Conservation (phyloP, 2,329 filamentous ascomycete species). For the Fusarium neocosmosporiellum region DNA sequence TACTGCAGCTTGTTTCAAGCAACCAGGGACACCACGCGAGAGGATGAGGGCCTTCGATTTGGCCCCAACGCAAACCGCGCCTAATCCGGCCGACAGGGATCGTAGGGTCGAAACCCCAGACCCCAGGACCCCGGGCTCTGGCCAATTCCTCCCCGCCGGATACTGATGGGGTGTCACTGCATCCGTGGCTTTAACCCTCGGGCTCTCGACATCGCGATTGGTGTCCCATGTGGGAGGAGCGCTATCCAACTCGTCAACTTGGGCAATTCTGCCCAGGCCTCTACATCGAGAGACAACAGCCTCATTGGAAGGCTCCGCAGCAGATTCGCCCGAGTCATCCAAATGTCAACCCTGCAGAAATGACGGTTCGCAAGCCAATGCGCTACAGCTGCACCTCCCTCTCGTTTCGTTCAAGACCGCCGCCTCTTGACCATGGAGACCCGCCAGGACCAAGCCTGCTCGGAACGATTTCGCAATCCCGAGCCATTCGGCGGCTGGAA, state of each 20-base stretch:
- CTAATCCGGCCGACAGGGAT: conserved; percentile 23
- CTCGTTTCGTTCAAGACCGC: conserved; percentile 21
- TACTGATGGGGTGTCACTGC: conserved; percentile 22
- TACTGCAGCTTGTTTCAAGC: conserved; percentile 13
- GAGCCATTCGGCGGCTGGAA: conserved; percentile 11
- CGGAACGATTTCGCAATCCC: conserved; percentile 15
- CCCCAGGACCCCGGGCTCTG: conserved; percentile 27
- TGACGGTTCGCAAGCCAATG: conserved; percentile 28
- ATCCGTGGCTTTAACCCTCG: conserved; percentile 8
- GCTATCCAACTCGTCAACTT: background rate
- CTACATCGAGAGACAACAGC: background rate
- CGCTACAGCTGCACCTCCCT: conserved; percentile 32
- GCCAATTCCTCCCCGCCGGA: conserved; percentile 13
- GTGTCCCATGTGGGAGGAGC: conserved; percentile 9
- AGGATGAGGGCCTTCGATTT: conserved; percentile 17
- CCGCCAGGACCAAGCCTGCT: conserved; percentile 25
- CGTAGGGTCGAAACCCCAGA: conserved; percentile 13
- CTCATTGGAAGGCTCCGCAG: background rate
- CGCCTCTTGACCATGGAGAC: conserved; percentile 23
- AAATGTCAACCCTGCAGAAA: conserved; percentile 19
- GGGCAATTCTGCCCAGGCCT: background rate
- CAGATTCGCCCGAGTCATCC: conserved; percentile 6
- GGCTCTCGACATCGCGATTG: conserved; percentile 17
- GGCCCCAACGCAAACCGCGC: conserved; percentile 12
- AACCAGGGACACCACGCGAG: conserved; percentile 21